Conservation (phyloP, 768 basidiomycete genomes). For the Suillus paluster region DNA sequence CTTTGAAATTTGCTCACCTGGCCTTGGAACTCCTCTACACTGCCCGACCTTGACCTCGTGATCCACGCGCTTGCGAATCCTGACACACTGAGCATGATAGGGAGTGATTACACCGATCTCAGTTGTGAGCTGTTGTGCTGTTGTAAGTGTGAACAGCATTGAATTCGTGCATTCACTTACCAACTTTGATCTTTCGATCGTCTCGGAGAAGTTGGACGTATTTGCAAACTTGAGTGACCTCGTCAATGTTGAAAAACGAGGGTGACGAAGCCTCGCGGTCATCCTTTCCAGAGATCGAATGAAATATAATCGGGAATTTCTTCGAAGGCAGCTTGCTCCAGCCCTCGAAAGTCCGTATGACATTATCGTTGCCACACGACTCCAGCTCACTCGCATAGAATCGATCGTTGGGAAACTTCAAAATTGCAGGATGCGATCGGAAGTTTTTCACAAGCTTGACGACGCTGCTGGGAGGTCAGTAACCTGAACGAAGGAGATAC, state of each 20-base stretch:
- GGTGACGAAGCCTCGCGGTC: slow-evolving; percentile 67
- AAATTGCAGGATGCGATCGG: slow-evolving; percentile 63
- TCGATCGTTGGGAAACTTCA: slow-evolving; percentile 60
- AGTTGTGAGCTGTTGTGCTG: slow-evolving; percentile 40
- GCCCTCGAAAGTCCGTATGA: slow-evolving; percentile 30
- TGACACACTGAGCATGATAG: slow-evolving; percentile 62
- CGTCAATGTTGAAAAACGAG: slow-evolving; percentile 72
- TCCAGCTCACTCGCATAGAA: slow-evolving; percentile 63
- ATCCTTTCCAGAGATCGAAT: slow-evolving; percentile 62
- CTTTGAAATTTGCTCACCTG: slow-evolving; percentile 40
- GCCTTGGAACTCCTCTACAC: slow-evolving; percentile 70
- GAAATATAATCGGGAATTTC: slow-evolving; percentile 64
- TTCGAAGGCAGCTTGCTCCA: slow-evolving; percentile 32
- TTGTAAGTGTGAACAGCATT: neutral
- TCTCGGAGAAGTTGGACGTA: slow-evolving; percentile 41
- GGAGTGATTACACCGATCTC: slow-evolving; percentile 67
- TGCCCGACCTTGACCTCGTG: slow-evolving; percentile 59
- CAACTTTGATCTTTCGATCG: slow-evolving; percentile 46
- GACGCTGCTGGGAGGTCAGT: slow-evolving; percentile 42
- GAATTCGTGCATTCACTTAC: slow-evolving; percentile 34
- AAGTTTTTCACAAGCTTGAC: slow-evolving; percentile 69
- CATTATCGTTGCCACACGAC: slow-evolving; percentile 42
- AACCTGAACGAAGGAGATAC: slow-evolving; percentile 2
- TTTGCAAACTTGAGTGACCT: slow-evolving; percentile 53
- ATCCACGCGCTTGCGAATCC: slow-evolving; percentile 43